Evolutionary conservation across 768 basidiomycete species (phyloP), one percentile per base, ranked within the genome.

Genomic region (Roridomyces roridus): DNA sequence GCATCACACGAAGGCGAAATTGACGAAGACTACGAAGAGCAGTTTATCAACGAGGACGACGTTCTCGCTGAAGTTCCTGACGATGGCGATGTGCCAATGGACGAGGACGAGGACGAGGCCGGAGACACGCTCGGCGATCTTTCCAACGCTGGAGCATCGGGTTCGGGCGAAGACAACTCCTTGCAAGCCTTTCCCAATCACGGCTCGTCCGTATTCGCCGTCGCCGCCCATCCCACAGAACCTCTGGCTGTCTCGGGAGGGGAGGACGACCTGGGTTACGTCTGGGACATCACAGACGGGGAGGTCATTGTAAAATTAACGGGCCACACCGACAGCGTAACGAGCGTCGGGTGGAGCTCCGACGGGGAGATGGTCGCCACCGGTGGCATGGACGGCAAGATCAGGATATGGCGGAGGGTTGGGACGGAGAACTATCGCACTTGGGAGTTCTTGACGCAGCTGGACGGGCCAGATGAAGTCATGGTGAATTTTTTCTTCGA

Each of bases 301-400:
- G 87, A 91, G 66, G 77, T 87, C 63, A 79, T 96, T 55, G 90
- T 86, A 47, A 91, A 88, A 73, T 80, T 99, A 46, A 89, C 91
- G 0, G 97, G 97, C 3, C 97, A 99, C 72, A 86, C 87, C 7
- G 97, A 99, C 69, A 95, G 93, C 60, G 94, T 99, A 43, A 87
- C 87, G 5, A 80, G 80, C 50, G 80, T 83, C 4, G 87, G 81
- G 20, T 99, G 92, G 83, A 96, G 87, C 69, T 65, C 77, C 0
- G 96, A 98, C 69, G 97, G 97, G 2, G 90, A 97, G 74, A 82
- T 97, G 83, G 81, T 96, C 54, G 87, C 96, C 15, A 97, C 96
- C 0, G 97, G 96, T 10, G 97, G 97, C 0, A 98, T 99, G 97
- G 97, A 99, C 67, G 97, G 97, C 9, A 88, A 86, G 70, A 88